Base-by-base conservation (phyloP, 192 early-diverging fungal genomes). In the Podila clonocystis region DNA sequence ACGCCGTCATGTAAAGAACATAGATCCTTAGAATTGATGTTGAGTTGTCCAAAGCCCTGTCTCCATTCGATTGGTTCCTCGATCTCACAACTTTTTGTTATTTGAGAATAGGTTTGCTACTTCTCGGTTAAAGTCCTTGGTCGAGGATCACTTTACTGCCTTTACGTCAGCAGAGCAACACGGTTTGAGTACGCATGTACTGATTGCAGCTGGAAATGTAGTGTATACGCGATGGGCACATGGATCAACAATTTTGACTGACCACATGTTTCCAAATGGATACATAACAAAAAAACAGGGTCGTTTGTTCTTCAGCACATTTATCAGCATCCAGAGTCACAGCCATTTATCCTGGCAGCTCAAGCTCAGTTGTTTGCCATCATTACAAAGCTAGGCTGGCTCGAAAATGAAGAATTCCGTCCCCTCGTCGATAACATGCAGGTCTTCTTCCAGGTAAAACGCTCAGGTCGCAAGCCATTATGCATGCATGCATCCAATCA, bases 301-400 rank as follows among this genome's bases (percentile, higher is more conserved):
- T 63, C 77, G 28, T 91, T 91, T 75, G 69, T 92, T 7, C 70
- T 94, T 15, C 84, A 87, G 58, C 91, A 91, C 65, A 75, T 87
- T 26, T 88, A 82, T 64, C 75, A 77, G 50, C 82, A 89, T 63
- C 89, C 86, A 19, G 82, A 87, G 41, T 34, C 83, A n/a, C 85
- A 82, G 26, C 82, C 83, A 13, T 92, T 89, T 74, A 85, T 93
- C 48, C 79, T 89, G 24, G 69, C 85, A 7, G 78, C 83, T 13
- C 75, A 92, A 20, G 87, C 88, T 4, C 83, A 88, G 65, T 76
- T 94, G 4, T 88, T 93, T 67, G 79, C 89, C 4, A 58, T 89
- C 20, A 83, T 94, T 20, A 91, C 91, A 36, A 91, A 90, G 63
- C 59, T 93, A 4, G 92, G 91, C n/a, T 95, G 94, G 93, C 84